phyloP scores from a whole-genome alignment of 108 stramenopile genomes.

The Fistulifera solaris region DNA sequence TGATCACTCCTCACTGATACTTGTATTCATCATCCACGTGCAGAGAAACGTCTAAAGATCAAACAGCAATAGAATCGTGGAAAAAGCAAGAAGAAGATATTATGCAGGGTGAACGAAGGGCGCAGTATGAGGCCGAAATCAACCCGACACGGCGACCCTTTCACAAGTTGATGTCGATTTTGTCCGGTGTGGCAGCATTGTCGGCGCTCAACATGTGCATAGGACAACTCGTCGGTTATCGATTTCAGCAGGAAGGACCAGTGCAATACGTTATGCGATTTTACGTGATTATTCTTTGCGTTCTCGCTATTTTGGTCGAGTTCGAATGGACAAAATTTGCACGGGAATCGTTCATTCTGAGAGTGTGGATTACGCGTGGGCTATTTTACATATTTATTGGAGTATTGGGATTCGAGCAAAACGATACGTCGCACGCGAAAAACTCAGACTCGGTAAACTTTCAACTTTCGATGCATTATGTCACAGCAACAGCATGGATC shows the following conservation, averaged over 20 bases:
- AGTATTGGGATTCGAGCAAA: slow-evolving; percentile 16
- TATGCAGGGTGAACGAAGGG: slow-evolving; percentile 2
- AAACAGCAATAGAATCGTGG: too few relatives aligned
- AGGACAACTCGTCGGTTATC: slow-evolving; percentile 16
- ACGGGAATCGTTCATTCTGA: slow-evolving; percentile 7
- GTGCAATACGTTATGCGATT: slow-evolving; percentile 10
- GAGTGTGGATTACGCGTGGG: slow-evolving; percentile 16
- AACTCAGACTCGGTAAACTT: slow-evolving; percentile 1
- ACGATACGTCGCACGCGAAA: slow-evolving; percentile 3
- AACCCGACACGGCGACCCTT: slow-evolving; percentile 6
- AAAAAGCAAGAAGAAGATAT: slow-evolving; percentile 2
- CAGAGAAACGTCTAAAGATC: too few relatives aligned
- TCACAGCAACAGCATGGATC: slow-evolving; percentile 9
- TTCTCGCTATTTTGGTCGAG: slow-evolving; percentile 14
- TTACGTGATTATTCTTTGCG: slow-evolving; percentile 15
- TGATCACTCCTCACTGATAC: too few relatives aligned
- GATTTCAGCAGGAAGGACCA: slow-evolving; percentile 3
- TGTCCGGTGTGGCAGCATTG: slow-evolving; percentile 4
- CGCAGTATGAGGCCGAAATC: slow-evolving; percentile 4
- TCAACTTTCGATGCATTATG: slow-evolving; percentile 7
- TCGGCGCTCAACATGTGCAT: slow-evolving; percentile 7
- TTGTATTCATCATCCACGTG: too few relatives aligned
- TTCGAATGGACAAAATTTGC: slow-evolving; percentile 17
- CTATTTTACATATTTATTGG: slow-evolving; percentile 19
- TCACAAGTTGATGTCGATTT: slow-evolving; percentile 6